Base-by-base conservation (phyloP, 371 early-diverging fungal species). In the Apophysomyces trapeziformis region DNA sequence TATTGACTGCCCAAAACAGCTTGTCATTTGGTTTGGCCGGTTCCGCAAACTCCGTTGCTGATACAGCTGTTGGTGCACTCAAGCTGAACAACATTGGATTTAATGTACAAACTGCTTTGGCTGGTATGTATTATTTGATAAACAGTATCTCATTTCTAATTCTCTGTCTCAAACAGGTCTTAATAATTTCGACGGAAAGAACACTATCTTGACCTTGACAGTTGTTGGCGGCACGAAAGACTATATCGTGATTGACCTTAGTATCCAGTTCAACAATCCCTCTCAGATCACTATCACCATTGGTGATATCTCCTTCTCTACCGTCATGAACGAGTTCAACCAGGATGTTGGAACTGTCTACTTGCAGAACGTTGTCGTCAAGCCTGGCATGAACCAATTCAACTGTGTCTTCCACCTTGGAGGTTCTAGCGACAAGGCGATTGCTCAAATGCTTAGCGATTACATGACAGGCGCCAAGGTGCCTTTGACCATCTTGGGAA, bases 21-120 rank as follows among this genome's bases (percentile, higher is more conserved):
- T 75, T 70, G 45, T 66, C 82, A 9, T 82, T 88, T 76, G 83
- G 73, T 58, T 65, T 88, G 61, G 38, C 69, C 43, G 88, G 88
- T 69, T 66, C 76, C 8, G 77, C 81, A 9, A 79, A 82, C 65
- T 77, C 85, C 38, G 61, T 79, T 38, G 78, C 86, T 18, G 61
- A 70, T 2, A 87, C 87, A n/a, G 84, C 85, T 60, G 79, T 85
- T 45, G 88, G 88, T 64, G 44, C 38, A 14, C 72, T 88, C 58
- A 66, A 72, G 38, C 75, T 88, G 47, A 72, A 75, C 26, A 80
- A 82, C 45, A 72, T 88, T 56, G 50, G 50, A 5, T 83, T 87
- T 63, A 72, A 76, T 41, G 87, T 88, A 26, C 62, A 69, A 2
- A 79, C 85, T 9, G 67, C 75, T 46, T 64, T 86, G 71, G 78